Evolutionary conservation across 2,329 filamentous ascomycete species (phyloP), one percentile per base, ranked within the genome.

Genomic region (Fusarium globosum): DNA sequence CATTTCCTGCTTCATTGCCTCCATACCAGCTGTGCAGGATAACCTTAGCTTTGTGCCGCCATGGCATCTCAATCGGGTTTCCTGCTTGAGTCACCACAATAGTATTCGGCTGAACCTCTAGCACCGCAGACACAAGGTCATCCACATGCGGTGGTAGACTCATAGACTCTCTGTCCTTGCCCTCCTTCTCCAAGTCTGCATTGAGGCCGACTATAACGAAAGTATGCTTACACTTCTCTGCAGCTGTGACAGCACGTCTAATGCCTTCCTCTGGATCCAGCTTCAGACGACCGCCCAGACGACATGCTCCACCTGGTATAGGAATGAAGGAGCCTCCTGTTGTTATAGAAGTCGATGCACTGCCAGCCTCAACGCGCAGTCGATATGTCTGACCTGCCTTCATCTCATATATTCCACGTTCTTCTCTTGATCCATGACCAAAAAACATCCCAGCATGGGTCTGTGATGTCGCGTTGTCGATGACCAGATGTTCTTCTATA

Each of bases 381-480:
- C 23, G 51, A 48, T 76, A 76, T 0, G 18, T 64, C 11, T 63
- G 33, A 7, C 51, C 57, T 9, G 64, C 39, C 2, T 42, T 30
- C 61, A 76, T 56, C 1, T 65, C 35, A 10, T 60, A 63, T 15
- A 23, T 46, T 0, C 76, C 77, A 15, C 72, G 75, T 61, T 80
- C 77, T 64, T 83, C 81, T 21, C 70, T 69, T 0, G 81, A 81
- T 3, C 81, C 81, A 23, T 77, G 78, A 1, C 79, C 78, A 36
- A 84, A 80, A 57, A 84, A 84, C 61, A 80, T 80, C 4, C 79
- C 81, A 13, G 79, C 82, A 28, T 75, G 75, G 4, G 65, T 68
- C 52, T 82, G 80, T 30, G 70, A 68, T 15, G 77, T 77, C 2
- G 76, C 74, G 35, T 81, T 80, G 4, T 80, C 78, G 26, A 82